phyloP scores from a whole-genome alignment of 495 filamentous ascomycete species.

The Penicillium fimorum region DNA sequence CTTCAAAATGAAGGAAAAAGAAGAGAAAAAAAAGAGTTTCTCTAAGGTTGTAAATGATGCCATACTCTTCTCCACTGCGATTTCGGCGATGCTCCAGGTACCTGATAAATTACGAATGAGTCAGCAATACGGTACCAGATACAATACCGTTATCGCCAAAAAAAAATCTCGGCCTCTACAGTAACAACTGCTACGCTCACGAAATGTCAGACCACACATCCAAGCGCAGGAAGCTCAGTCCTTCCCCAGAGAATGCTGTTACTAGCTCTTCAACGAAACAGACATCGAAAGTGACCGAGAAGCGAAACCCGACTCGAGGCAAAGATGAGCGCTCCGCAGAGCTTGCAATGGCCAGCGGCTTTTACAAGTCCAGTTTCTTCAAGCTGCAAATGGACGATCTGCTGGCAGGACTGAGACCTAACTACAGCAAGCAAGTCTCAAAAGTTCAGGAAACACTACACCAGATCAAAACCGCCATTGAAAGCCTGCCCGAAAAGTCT shows the following conservation, averaged over 20 bases:
- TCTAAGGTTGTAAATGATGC: slow-evolving; percentile 12
- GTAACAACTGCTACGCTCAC: neutral
- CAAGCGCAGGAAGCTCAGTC: slow-evolving; percentile 42
- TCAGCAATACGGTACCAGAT: slow-evolving; percentile 7
- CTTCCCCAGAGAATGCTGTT: slow-evolving; percentile 27
- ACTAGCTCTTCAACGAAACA: slow-evolving; percentile 6
- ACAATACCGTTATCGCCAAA: slow-evolving; percentile 21
- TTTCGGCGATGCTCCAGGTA: slow-evolving; percentile 32
- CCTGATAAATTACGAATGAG: slow-evolving; percentile 16
- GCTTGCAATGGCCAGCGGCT: slow-evolving; percentile 43
- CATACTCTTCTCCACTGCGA: slow-evolving; percentile 24
- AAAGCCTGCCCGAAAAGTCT: slow-evolving; percentile 57
- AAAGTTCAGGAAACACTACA: slow-evolving; percentile 69
- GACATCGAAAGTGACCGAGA: slow-evolving; percentile 12
- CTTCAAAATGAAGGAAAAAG: slow-evolving; percentile 1
- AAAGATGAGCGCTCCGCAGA: slow-evolving; percentile 38
- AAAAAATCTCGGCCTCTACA: slow-evolving; percentile 21
- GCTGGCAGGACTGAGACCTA: slow-evolving; percentile 62
- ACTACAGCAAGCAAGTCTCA: slow-evolving; percentile 63
- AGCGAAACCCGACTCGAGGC: slow-evolving; percentile 15
- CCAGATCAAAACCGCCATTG: slow-evolving; percentile 71
- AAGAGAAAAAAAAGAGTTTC: slow-evolving; percentile 12
- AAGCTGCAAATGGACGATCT: slow-evolving; percentile 87
- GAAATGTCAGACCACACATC: slow-evolving; percentile 35
- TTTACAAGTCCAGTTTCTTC: slow-evolving; percentile 72